Conservation (phyloP, 2,329 filamentous ascomycete species). For the Monosporascus cannonballus region DNA sequence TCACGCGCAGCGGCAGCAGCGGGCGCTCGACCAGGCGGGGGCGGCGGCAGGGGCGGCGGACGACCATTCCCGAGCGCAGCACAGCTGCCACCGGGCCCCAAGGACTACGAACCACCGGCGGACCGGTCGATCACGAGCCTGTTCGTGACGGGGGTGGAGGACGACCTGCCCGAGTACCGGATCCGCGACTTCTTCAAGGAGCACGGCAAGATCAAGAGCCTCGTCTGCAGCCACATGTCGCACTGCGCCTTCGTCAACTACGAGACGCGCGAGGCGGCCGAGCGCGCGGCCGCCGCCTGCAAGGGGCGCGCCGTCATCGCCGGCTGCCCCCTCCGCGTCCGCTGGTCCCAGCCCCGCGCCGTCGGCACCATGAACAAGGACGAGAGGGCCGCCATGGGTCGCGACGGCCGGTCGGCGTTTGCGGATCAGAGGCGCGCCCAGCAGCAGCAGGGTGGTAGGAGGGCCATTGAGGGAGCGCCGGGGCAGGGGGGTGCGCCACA, state of each 20-base stretch:
- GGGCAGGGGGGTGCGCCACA: conserved; percentile 18
- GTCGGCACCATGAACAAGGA: conserved; percentile 89
- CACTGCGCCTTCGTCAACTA: conserved; percentile 98
- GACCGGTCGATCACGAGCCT: conserved; percentile 87
- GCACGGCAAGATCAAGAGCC: conserved; percentile 83
- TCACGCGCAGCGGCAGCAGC: conserved; percentile 44
- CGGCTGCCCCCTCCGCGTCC: conserved; percentile 81
- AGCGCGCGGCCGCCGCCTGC: conserved; percentile 76
- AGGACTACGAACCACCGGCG: conserved; percentile 78
- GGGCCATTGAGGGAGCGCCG: conserved; percentile 25
- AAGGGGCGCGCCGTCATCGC: conserved; percentile 86
- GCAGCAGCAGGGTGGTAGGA: conserved; percentile 26
- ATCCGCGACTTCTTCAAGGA: conserved; percentile 84
- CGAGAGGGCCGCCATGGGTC: conserved; percentile 72
- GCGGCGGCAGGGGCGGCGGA: conserved; percentile 39
- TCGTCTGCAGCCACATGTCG: conserved; percentile 94
- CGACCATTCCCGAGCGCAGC: conserved; percentile 64
- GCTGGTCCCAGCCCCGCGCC: conserved; percentile 90
- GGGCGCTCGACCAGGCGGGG: conserved; percentile 35
- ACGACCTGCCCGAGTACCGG: conserved; percentile 89
- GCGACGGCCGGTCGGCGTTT: conserved; percentile 63
- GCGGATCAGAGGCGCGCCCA: conserved; percentile 33
- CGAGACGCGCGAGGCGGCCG: conserved; percentile 74
- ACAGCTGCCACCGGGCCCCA: conserved; percentile 70
- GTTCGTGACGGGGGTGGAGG: conserved; percentile 92